Evolutionary conservation across 2,329 filamentous ascomycete genomes (phyloP).

Genomic region (Kalaharituber pfeilii): DNA sequence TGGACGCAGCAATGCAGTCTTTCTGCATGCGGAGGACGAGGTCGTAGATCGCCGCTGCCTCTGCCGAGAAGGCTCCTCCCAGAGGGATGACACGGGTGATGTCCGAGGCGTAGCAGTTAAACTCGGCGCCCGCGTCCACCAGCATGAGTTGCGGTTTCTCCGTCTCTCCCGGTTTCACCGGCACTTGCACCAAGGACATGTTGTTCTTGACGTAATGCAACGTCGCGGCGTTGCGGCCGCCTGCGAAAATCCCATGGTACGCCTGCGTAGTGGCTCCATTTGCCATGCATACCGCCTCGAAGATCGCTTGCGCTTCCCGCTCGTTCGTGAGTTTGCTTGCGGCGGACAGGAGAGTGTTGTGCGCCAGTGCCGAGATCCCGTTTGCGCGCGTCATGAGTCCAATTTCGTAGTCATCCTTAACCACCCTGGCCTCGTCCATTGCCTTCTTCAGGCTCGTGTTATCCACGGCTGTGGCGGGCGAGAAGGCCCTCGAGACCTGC

Average conservation of each 20-base stretch:
- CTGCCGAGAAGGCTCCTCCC: slow-evolving; percentile 48
- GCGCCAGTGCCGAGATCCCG: slow-evolving; percentile 48
- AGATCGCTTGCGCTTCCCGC: slow-evolving; percentile 63
- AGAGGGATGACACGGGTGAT: slow-evolving; percentile 81
- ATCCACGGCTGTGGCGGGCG: slow-evolving; percentile 33
- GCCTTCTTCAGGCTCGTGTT: slow-evolving; percentile 36
- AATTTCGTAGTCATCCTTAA: slow-evolving; percentile 61
- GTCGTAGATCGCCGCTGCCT: slow-evolving; percentile 59
- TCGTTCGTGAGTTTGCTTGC: slow-evolving; percentile 56
- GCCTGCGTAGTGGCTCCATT: slow-evolving; percentile 66
- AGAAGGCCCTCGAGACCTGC: slow-evolving; percentile 57
- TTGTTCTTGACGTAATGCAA: slow-evolving; percentile 78
- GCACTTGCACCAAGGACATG: neutral
- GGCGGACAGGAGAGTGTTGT: slow-evolving; percentile 42
- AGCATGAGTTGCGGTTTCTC: slow-evolving; percentile 53
- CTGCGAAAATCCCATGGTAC: slow-evolving; percentile 72
- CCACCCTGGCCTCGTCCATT: slow-evolving; percentile 49
- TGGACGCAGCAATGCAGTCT: slow-evolving; percentile 54
- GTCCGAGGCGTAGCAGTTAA: slow-evolving; percentile 52
- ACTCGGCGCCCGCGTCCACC: slow-evolving; percentile 68
- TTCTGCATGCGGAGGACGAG: slow-evolving; percentile 78
- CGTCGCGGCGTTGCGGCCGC: slow-evolving; percentile 62
- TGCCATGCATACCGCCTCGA: slow-evolving; percentile 58
- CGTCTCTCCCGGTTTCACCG: neutral
- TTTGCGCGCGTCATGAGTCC: slow-evolving; percentile 58